phyloP scores from a whole-genome alignment of 2,329 filamentous ascomycete species.

The Colletotrichum tanaceti region DNA sequence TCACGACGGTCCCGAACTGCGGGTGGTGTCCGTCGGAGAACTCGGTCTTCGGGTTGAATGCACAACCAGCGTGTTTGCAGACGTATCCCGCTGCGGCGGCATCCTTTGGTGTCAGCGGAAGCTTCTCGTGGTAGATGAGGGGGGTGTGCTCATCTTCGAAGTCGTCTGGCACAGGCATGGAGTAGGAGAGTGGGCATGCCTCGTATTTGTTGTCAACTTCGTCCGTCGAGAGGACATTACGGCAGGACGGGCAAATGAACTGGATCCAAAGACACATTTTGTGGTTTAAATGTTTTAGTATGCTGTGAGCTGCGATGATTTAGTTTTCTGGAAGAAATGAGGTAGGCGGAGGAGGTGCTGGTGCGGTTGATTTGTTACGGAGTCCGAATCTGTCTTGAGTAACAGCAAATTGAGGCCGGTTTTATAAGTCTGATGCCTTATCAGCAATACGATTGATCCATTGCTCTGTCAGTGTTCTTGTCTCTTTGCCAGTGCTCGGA shows the following conservation, averaged over 20 bases:
- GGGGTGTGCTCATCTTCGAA: neutral
- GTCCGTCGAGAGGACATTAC: neutral
- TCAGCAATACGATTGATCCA: too few relatives aligned
- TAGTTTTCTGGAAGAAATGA: too few relatives aligned
- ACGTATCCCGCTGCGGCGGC: neutral
- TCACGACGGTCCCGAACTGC: neutral
- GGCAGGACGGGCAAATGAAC: constrained; percentile 23
- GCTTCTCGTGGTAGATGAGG: neutral
- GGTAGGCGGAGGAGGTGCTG: too few relatives aligned
- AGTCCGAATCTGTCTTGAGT: too few relatives aligned
- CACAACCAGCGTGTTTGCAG: constrained; percentile 6
- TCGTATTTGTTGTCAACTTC: neutral
- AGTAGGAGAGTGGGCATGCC: constrained; percentile 9
- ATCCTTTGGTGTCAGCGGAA: neutral
- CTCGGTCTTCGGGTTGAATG: neutral
- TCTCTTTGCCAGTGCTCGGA: too few relatives aligned
- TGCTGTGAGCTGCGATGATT: too few relatives aligned
- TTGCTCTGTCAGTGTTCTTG: too few relatives aligned
- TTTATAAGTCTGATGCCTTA: too few relatives aligned
- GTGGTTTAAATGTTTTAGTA: neutral
- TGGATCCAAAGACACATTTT: constrained; percentile 20
- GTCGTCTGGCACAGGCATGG: neutral
- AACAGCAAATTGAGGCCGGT: too few relatives aligned
- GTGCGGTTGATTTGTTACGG: too few relatives aligned
- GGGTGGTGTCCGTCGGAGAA: neutral